These are phyloP conservation scores for Nakazawaea laoshanensis DNA, from an alignment of 805 yeast species.

Conservation along the genomic window DNA sequence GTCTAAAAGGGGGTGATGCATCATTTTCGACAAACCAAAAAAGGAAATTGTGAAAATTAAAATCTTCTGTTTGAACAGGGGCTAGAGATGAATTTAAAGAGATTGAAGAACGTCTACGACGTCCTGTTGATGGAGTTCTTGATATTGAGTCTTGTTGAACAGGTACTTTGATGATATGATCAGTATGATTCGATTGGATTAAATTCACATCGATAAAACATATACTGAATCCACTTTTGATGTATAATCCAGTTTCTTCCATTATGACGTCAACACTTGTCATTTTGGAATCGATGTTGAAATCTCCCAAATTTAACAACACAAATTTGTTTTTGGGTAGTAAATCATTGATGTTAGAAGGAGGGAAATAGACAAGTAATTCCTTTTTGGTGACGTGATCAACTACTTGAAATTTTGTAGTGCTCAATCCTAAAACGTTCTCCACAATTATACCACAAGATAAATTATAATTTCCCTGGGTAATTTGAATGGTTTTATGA, in stretches of 20 bases:
- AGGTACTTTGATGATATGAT: slow-evolving; percentile 1
- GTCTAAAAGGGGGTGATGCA: slow-evolving; percentile 6
- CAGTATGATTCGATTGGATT: slow-evolving; percentile 9
- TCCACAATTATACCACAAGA: slow-evolving; percentile 45
- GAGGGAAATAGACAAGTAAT: slow-evolving; percentile 41
- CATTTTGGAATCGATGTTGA: slow-evolving; percentile 25
- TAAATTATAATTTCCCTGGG: slow-evolving; percentile 42
- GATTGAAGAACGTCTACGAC: slow-evolving; percentile 8
- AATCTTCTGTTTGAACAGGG: slow-evolving; percentile 8
- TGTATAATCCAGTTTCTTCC: slow-evolving; percentile 49
- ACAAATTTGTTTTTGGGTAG: slow-evolving; percentile 44
- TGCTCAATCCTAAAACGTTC: slow-evolving; percentile 48
- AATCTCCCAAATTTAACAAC: slow-evolving; percentile 42
- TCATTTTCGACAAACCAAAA: slow-evolving; percentile 12
- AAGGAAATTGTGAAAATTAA: slow-evolving; percentile 10
- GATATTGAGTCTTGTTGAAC: not conserved
- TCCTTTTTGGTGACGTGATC: slow-evolving; percentile 19
- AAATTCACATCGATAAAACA: slow-evolving; percentile 25
- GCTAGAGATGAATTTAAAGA: slow-evolving; percentile 8
- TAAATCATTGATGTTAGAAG: slow-evolving; percentile 47
- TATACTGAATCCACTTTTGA: slow-evolving; percentile 42
- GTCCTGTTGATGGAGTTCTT: not conserved
- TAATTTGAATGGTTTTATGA: slow-evolving; percentile 32
- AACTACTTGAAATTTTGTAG: slow-evolving; percentile 42
- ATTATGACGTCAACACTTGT: slow-evolving; percentile 32